phyloP scores from a whole-genome alignment of 2,329 filamentous ascomycete species.

The Aspergillus fijiensis region DNA sequence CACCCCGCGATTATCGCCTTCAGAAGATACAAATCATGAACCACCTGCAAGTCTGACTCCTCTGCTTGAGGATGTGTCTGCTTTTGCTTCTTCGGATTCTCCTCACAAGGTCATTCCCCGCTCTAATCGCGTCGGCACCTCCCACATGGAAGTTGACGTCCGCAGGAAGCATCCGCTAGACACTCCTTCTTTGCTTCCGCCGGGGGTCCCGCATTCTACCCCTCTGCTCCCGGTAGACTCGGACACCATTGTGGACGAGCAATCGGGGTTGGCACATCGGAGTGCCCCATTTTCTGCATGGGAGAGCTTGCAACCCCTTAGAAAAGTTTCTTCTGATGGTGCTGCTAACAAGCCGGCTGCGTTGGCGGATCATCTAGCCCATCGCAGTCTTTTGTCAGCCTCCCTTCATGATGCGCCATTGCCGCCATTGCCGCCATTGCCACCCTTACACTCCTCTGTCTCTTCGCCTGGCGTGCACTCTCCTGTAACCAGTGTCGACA shows the following conservation, averaged over 20 bases:
- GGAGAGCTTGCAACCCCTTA: constrained; percentile 23
- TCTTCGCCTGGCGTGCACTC: constrained; percentile 21
- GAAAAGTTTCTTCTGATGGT: constrained; percentile 25
- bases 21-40: constrained; percentile 30
- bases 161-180: constrained; percentile 32
- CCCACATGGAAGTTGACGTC: constrained; percentile 41
- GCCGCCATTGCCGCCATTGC: constrained; percentile 19
- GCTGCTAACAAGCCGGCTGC: constrained; percentile 21
- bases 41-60: constrained; percentile 33
- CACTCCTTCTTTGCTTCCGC: constrained; percentile 29
- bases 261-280: constrained; percentile 21
- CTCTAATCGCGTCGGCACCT: constrained; percentile 28
- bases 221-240: constrained; percentile 31
- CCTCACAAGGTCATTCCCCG: constrained; percentile 32
- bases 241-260: constrained; percentile 25
- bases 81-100: constrained; percentile 26
- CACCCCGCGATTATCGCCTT: constrained; percentile 38
- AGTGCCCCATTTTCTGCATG: constrained; percentile 17
- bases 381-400: constrained; percentile 29
- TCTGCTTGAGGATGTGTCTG: constrained; percentile 31
- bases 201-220: constrained; percentile 22
- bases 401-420: constrained; percentile 28
- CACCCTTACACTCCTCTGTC: constrained; percentile 23
- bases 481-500: constrained; percentile 21
- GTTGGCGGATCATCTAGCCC: constrained; percentile 22